Percentiles rank a stretch among this genome's conserved stretches.
Evolutionary conservation across 805 yeast genomes (phyloP).

Genomic region (Pichia eremophila): DNA sequence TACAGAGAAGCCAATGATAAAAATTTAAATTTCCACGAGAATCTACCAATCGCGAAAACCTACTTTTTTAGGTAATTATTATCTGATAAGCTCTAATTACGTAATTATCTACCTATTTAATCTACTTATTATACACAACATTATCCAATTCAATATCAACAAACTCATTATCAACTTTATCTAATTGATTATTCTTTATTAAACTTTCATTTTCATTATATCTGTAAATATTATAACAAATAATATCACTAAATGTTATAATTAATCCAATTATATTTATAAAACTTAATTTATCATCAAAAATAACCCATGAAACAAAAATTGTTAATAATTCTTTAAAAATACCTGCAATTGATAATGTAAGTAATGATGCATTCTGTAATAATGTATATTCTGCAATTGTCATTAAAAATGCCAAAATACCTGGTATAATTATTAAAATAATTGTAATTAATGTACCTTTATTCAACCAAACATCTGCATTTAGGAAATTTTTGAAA

Average conservation of each 20-base stretch:
- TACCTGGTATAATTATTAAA: conserved; percentile 69
- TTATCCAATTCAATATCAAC: conserved; percentile 14
- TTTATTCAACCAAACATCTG: conserved; percentile 56
- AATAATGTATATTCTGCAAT: conserved; percentile 77
- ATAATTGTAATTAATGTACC: conserved; percentile 48
- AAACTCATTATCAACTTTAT: conserved; percentile 10
- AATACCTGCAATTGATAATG: conserved; percentile 85
- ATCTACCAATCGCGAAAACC: too few relatives aligned
- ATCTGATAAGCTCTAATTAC: too few relatives aligned
- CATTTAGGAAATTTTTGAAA: conserved; percentile 36
- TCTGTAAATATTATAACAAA: conserved; percentile 73
- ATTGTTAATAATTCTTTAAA: conserved; percentile 88
- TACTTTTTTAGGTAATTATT: too few relatives aligned
- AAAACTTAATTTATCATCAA: conserved; percentile 61
- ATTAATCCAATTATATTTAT: conserved; percentile 67
- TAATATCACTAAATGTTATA: conserved; percentile 68
- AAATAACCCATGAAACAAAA: conserved; percentile 52
- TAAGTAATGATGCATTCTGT: conserved; percentile 72
- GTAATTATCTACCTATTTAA: too few relatives aligned
- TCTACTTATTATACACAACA: not conserved
- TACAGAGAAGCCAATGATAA: too few relatives aligned
- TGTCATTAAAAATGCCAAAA: conserved; percentile 84
- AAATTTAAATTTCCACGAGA: too few relatives aligned
- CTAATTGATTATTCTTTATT: not conserved
- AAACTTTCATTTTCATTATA: conserved; percentile 21